phyloP scores from a whole-genome alignment of 768 basidiomycete genomes.

The Sarcodon sp. region DNA sequence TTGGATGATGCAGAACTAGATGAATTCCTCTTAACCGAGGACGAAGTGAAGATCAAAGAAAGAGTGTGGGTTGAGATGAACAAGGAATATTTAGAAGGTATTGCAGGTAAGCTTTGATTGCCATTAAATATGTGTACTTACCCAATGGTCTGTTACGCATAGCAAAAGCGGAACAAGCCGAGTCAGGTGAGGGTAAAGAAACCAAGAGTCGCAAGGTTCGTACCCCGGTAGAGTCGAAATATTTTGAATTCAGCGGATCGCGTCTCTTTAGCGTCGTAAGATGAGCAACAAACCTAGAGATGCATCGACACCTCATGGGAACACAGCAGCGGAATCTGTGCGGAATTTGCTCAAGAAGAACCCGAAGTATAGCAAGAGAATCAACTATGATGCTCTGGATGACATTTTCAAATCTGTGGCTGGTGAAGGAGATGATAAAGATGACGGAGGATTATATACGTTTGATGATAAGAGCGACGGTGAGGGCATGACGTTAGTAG shows the following conservation, averaged over 20 bases:
- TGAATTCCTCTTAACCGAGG: slow-evolving; percentile 60
- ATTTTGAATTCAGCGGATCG: slow-evolving; percentile 3
- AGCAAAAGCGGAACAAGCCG: slow-evolving; percentile 57
- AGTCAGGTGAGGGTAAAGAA: slow-evolving; percentile 18
- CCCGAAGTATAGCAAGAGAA: slow-evolving; percentile 79
- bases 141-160: slow-evolving; percentile 26
- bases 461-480: slow-evolving; percentile 35
- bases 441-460: slow-evolving; percentile 38
- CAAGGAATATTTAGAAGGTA: slow-evolving; percentile 76
- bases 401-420: slow-evolving; percentile 39
- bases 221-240: slow-evolving; percentile 19
- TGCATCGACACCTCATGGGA: slow-evolving; percentile 53
- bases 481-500: slow-evolving; percentile 22
- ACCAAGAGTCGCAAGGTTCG: slow-evolving; percentile 72
- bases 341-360: slow-evolving; percentile 74
- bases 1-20: slow-evolving; percentile 91
- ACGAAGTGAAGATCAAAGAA: slow-evolving; percentile 78
- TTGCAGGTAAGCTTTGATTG: slow-evolving; percentile 49
- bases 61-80: slow-evolving; percentile 93
- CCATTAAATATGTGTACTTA: slow-evolving; percentile 16
- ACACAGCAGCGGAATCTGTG: slow-evolving; percentile 67
- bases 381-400: slow-evolving; percentile 87
- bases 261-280: slow-evolving; percentile 49
- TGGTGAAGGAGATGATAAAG: slow-evolving; percentile 29
- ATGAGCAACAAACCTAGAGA: slow-evolving; percentile 55